Evolutionary conservation across 768 basidiomycete species (phyloP), one percentile per base, ranked within the genome.

Genomic region (Serendipita vermifera): DNA sequence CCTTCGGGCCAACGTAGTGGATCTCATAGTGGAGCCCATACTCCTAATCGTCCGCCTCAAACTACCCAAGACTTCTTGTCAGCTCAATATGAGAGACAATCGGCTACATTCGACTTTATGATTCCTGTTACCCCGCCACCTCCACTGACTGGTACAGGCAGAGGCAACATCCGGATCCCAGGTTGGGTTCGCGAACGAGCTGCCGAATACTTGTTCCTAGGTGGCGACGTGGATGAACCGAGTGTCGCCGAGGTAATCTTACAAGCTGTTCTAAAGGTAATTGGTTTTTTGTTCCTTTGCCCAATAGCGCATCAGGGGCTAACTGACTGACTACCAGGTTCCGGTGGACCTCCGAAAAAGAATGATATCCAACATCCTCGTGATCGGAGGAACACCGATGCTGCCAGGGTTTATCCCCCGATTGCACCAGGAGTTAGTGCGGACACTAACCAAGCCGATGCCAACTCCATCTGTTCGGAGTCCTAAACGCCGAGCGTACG

Each of bases 171-270:
- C 41, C 73, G 87, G 40, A 79, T 98, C 39, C 94, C 94, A 1
- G 94, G 94, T 2, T 99, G 96, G 96, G 76, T 99, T 36, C 71
- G 94, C 38, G 94, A 98, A 66, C 76, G 93, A 13, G 85, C 85
- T 1, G 82, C 92, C 1, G 96, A 98, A 67, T 77, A 94, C 3
- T 71, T 97, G 7, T 97, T 96, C 59, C 87, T 89, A 64, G 83
- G 83, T 1, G 88, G 87, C 4, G 89, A 92, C 62, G 82, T 89
- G 7, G 91, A 94, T 62, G 87, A 91, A 68, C 77, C 77, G 59
- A 90, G 86, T 59, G 71, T 93, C 5, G 85, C 88, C 0, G 89
- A 92, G 64, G 75, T 83, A 26, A 75, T 97, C 9, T 69, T 98
- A 5, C 82, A 88, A 58, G 75, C 81, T 2, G 69, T 97, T 26